Evolutionary conservation across 2,329 filamentous ascomycete species (phyloP).

Genomic region (Beauveria brongniartii): DNA sequence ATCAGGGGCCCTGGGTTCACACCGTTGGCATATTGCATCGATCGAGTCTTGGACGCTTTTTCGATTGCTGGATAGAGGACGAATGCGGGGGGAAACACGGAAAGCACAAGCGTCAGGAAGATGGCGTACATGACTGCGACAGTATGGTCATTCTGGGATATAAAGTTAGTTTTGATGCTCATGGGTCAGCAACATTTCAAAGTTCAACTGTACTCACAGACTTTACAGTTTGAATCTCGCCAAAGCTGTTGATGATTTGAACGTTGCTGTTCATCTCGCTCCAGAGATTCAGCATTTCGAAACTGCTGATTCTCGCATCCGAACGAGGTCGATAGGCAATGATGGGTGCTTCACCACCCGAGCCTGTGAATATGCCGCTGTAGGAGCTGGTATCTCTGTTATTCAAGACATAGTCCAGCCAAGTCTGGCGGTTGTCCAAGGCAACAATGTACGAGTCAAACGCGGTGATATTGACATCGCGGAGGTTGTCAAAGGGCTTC

Average conservation of each 20-base stretch:
- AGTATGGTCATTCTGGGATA: conserved; percentile 13
- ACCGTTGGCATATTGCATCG: conserved; percentile 80
- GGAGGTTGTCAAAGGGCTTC: background rate
- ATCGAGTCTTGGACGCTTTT: conserved; percentile 64
- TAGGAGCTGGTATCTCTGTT: background rate
- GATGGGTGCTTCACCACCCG: background rate
- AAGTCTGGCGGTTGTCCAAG: background rate
- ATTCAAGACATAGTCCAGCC: background rate
- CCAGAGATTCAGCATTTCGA: background rate
- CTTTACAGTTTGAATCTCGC: background rate
- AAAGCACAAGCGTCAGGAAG: conserved; percentile 63
- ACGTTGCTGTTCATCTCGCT: conserved; percentile 2
- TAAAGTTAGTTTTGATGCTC: background rate
- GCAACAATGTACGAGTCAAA: background rate
- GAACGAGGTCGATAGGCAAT: background rate
- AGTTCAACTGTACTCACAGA: background rate
- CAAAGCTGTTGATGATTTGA: background rate
- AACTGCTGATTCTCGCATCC: background rate
- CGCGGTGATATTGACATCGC: background rate
- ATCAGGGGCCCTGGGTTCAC: conserved; percentile 70
- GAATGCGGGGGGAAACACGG: conserved; percentile 57
- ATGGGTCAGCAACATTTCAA: background rate
- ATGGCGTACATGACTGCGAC: conserved; percentile 44
- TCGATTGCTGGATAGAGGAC: conserved; percentile 76
- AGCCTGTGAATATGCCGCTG: background rate